Evolutionary conservation across 768 basidiomycete genomes (phyloP), one percentile per base, ranked within the genome.

Genomic region (Panus rudis): DNA sequence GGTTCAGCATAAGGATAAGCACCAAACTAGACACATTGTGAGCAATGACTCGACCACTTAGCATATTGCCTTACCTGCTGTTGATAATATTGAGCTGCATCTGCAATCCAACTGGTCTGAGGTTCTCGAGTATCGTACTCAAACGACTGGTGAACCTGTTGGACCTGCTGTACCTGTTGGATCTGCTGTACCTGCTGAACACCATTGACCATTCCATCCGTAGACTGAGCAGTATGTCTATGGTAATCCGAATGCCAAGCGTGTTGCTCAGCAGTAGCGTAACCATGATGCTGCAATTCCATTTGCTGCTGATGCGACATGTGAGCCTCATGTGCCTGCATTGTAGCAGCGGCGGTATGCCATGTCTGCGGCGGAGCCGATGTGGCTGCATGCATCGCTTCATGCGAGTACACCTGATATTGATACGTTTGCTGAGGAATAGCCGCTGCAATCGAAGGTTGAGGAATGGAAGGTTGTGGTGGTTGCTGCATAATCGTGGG

Each of bases 121-220:
- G 82, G 82, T 25, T 82, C 81, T 14, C 79, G 66, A 48, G 82
- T 84, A 24, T 76, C 71, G 50, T 77, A 81, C 3, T 69, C 59
- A 1, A 10, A 30, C 28, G 10, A 10, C 10, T 10, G 28, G n/a
- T n/a, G n/a, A n/a, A n/a, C n/a, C n/a, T n/a, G n/a, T n/a, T n/a
- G n/a, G n/a, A n/a, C n/a, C n/a, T n/a, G n/a, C n/a, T n/a, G n/a
- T n/a, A n/a, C n/a, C n/a, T n/a, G n/a, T n/a, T n/a, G n/a, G n/a
- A n/a, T n/a, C n/a, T n/a, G n/a, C n/a, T n/a, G n/a, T n/a, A n/a
- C n/a, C n/a, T n/a, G n/a, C n/a, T n/a, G n/a, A n/a, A n/a, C n/a
- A 30, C 10, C 28, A 16, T 16, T 30, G 28, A 30, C 28, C 28
- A 30, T 30, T 10, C 10, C 10, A 16, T 30, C 28, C 28, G 28